Evolutionary conservation across 2,329 filamentous ascomycete species (phyloP).

Genomic region (Xylaria sp.): DNA sequence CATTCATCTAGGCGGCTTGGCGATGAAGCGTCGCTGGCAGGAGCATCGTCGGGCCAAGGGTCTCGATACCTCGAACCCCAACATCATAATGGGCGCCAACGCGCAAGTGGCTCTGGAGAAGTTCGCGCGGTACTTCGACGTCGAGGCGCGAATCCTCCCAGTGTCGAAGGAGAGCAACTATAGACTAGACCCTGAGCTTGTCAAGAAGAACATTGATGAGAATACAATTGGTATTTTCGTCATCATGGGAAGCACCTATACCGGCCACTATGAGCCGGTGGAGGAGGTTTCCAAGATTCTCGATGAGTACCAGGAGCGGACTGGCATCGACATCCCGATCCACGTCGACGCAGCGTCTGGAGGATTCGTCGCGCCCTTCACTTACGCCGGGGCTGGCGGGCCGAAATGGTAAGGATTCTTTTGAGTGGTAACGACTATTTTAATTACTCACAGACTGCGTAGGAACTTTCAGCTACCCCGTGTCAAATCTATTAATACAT

Average conservation of each 20-base stretch:
- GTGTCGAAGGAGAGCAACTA: slow-evolving; percentile 70
- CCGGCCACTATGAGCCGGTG: slow-evolving; percentile 78
- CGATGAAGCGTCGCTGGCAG: slow-evolving; percentile 82
- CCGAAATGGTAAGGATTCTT: slow-evolving; percentile 63
- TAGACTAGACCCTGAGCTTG: slow-evolving; percentile 71
- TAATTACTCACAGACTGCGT: slow-evolving; percentile 12
- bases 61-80: slow-evolving; percentile 72
- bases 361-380: slow-evolving; percentile 71
- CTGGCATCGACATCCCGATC: slow-evolving; percentile 73
- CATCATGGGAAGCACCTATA: slow-evolving; percentile 78
- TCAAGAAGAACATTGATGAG: slow-evolving; percentile 76
- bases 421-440: neutral
- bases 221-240: slow-evolving; percentile 83
- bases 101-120: slow-evolving; percentile 80
- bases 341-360: slow-evolving; percentile 72
- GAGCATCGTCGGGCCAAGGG: slow-evolving; percentile 66
- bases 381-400: slow-evolving; percentile 64
- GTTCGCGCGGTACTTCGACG: slow-evolving; percentile 79
- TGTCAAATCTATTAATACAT: slow-evolving; percentile 74
- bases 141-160: slow-evolving; percentile 73
- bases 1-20: slow-evolving; percentile 71
- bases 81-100: slow-evolving; percentile 80
- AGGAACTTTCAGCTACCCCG: slow-evolving; percentile 70
- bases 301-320: slow-evolving; percentile 70
- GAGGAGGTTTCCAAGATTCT: slow-evolving; percentile 74